Conservation (phyloP, 2,329 filamentous ascomycete species). For the Botrytis tulipae region DNA sequence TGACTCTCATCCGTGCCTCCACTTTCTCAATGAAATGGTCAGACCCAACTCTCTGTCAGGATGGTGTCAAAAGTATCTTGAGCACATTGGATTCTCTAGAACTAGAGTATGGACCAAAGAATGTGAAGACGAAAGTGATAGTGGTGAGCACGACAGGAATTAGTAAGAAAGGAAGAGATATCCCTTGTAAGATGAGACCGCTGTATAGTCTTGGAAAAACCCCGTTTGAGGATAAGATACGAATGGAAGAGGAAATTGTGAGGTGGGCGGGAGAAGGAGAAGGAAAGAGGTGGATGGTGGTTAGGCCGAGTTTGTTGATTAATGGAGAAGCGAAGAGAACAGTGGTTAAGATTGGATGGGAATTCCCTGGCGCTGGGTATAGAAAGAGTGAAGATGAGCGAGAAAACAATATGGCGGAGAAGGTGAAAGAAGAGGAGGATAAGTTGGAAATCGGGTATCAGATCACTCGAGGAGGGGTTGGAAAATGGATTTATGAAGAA, state of each 20-base stretch:
- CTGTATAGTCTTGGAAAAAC: neutral
- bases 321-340: neutral
- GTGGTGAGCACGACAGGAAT: neutral
- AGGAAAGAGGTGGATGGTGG: neutral
- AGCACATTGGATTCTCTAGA: neutral
- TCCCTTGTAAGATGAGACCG: neutral
- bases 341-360: neutral
- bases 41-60: neutral
- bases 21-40: conserved; percentile 3
- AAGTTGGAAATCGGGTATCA: neutral
- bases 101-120: neutral
- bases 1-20: neutral
- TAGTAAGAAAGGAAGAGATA: conserved; percentile 4
- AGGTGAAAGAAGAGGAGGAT: neutral
- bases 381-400: neutral
- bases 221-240: neutral
- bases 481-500: neutral
- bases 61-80: neutral
- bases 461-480: neutral
- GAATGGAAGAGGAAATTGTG: conserved; percentile 1
- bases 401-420: neutral
- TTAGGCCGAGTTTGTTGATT: conserved; percentile 1
- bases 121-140: neutral
- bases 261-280: neutral
- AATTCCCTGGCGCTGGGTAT: neutral